Percentiles rank a stretch among this genome's conserved stretches.
Evolutionary conservation across 1,139 yeast genomes (phyloP).

Genomic region (Candida smagusa): DNA sequence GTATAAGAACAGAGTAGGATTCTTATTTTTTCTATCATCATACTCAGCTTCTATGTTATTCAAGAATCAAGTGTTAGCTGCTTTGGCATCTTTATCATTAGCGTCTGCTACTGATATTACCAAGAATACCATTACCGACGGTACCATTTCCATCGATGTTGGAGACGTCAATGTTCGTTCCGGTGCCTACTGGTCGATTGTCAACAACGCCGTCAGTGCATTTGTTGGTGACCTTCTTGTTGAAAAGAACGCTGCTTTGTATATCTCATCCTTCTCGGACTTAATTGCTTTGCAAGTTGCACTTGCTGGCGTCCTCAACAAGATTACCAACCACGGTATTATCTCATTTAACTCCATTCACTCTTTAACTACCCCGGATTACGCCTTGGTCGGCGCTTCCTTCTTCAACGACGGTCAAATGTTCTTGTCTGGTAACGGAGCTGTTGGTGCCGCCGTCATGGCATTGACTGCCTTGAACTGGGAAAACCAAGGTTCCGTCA

Average conservation of each 20-base stretch:
- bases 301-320: constrained; percentile 8
- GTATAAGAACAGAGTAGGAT: too few relatives aligned
- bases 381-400: constrained; percentile 16
- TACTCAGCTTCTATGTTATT: background rate
- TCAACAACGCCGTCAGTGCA: constrained; percentile 24
- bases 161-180: constrained; percentile 28
- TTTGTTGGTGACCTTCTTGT: constrained; percentile 22
- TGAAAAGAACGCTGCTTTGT: constrained; percentile 25
- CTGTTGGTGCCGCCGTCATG: constrained; percentile 18
- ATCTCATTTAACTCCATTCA: constrained; percentile 13
- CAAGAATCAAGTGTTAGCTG: background rate
- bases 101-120: constrained; percentile 3
- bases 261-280: constrained; percentile 13
- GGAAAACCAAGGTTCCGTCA: constrained; percentile 25
- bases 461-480: constrained; percentile 19
- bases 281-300: constrained; percentile 9
- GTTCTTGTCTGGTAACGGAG: constrained; percentile 25
- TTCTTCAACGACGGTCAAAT: constrained; percentile 30
- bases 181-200: constrained; percentile 33
- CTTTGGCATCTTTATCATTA: background rate
- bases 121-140: constrained; percentile 1
- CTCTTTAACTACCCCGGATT: constrained; percentile 17
- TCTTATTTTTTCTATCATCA: background rate
- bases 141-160: constrained; percentile 8
- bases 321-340: constrained; percentile 12